These are phyloP conservation scores for Gynandropsis gynandra DNA, from an alignment of 345 rosid species.

Conservation along the genomic window DNA sequence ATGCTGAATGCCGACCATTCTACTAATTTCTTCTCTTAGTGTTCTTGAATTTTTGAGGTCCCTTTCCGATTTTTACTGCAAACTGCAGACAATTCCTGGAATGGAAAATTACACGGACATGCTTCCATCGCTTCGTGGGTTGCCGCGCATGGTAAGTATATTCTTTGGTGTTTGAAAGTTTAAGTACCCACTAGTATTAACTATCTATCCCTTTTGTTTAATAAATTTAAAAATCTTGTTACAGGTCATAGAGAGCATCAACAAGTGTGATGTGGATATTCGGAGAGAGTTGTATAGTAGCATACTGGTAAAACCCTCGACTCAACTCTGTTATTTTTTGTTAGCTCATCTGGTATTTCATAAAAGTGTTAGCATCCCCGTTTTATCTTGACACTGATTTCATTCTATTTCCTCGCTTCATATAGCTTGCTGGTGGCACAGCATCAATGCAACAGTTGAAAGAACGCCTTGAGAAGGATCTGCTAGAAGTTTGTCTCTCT, in stretches of 20 bases:
- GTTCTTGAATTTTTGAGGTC: background rate
- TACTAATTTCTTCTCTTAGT: no score
- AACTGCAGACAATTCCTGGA: slow-evolving; percentile 75
- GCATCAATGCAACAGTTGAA: slow-evolving; percentile 98
- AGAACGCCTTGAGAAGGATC: slow-evolving; percentile 97
- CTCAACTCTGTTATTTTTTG: background rate
- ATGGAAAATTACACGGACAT: slow-evolving; percentile 65
- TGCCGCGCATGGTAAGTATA: slow-evolving; percentile 98
- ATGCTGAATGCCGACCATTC: no score
- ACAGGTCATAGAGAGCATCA: slow-evolving; percentile 94
- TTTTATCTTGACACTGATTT: slow-evolving; percentile 12
- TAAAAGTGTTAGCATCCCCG: background rate
- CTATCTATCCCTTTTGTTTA: slow-evolving; percentile 4
- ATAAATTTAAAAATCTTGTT: slow-evolving; percentile 2
- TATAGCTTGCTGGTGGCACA: slow-evolving; percentile 99
- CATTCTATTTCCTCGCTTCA: slow-evolving; percentile 12
- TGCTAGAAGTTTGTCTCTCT: slow-evolving; percentile 58
- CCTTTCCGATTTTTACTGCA: background rate
- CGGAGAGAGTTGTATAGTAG: slow-evolving; percentile 92
- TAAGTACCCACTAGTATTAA: slow-evolving; percentile 3
- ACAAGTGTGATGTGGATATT: slow-evolving; percentile 87
- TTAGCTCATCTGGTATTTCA: background rate
- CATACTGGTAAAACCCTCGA: slow-evolving; percentile 58
- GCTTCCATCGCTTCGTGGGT: slow-evolving; percentile 57
- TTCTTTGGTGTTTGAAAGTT: no score